A percentile compares a stretch with the other conserved stretches of the same genome.
These are phyloP conservation scores for Wickerhamiella dianesei DNA, from an alignment of 805 yeast genomes.

Conservation along the genomic window DNA sequence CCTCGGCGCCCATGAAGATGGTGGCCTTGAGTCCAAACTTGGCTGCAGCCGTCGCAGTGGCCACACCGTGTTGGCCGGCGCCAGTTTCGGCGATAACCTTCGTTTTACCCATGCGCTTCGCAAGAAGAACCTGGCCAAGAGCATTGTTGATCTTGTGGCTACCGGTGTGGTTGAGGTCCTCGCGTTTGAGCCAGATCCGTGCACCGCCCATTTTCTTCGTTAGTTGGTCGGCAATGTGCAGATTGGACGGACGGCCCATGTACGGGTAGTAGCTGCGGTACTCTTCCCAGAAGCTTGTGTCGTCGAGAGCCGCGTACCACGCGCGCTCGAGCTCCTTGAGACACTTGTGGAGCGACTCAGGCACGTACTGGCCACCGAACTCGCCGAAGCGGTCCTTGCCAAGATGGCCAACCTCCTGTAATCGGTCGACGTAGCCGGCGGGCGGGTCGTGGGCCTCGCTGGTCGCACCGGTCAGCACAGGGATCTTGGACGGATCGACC, in stretches of 20 bases:
- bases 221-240: slow-evolving; percentile 83
- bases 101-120: slow-evolving; percentile 33
- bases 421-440: not conserved
- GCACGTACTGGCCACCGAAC: slow-evolving; percentile 98
- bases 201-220: slow-evolving; percentile 89
- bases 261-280: slow-evolving; percentile 71
- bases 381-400: slow-evolving; percentile 77
- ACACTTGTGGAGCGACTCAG: slow-evolving; percentile 89
- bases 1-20: slow-evolving; percentile 98
- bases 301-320: slow-evolving; percentile 77
- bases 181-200: slow-evolving; percentile 94
- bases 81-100: slow-evolving; percentile 37
- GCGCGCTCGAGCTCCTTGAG: slow-evolving; percentile 77
- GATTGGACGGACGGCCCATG: slow-evolving; percentile 91
- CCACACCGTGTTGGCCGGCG: slow-evolving; percentile 41
- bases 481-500: slow-evolving; percentile 14
- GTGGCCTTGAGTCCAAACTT: slow-evolving; percentile 79
- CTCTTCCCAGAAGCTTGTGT: slow-evolving; percentile 88
- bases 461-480: not conserved
- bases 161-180: slow-evolving; percentile 51
- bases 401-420: not conserved
- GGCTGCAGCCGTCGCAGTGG: slow-evolving; percentile 39
- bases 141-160: slow-evolving; percentile 38
- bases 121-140: slow-evolving; percentile 33
- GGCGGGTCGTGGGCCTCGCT: slow-evolving; percentile 3